These are phyloP conservation scores for Xylariaceae sp. DNA, from an alignment of 2,329 filamentous ascomycete species.

Conservation along the genomic window DNA sequence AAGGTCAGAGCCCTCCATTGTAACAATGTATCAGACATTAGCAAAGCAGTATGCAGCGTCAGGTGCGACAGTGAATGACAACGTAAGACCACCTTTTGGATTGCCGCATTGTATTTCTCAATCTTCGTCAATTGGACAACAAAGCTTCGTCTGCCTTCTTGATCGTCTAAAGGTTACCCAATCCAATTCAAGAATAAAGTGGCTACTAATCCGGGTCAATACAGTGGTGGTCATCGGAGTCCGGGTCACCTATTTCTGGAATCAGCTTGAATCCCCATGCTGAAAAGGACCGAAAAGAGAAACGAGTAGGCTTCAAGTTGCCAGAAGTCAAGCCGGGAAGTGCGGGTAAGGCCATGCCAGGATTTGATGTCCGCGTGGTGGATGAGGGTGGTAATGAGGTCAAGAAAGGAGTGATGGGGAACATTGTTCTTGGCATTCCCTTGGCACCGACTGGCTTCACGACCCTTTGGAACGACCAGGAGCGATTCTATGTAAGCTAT, in stretches of 20 bases:
- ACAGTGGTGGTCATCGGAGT: constrained; percentile 56
- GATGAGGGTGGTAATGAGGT: constrained; percentile 75
- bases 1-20: constrained; percentile 79
- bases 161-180: no score
- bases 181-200: no score
- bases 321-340: constrained; percentile 74
- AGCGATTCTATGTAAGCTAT: constrained; percentile 81
- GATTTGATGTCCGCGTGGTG: constrained; percentile 82
- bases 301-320: constrained; percentile 32
- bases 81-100: constrained; percentile 25
- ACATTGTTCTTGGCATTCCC: constrained; percentile 81
- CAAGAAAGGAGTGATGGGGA: constrained; percentile 73
- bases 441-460: constrained; percentile 83
- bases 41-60: constrained; percentile 61
- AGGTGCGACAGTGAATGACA: constrained; percentile 55
- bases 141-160: no score
- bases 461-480: constrained; percentile 80
- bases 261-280: constrained; percentile 53
- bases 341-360: constrained; percentile 86
- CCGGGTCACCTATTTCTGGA: constrained; percentile 55
- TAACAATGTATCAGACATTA: constrained; percentile 75
- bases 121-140: no score
- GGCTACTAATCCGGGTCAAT: neutral
- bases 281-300: constrained; percentile 47
- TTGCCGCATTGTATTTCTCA: no score